Evolutionary conservation across 345 rosid species (phyloP), one percentile per base, ranked within the genome.

Genomic region (Eucalyptus sp.): DNA sequence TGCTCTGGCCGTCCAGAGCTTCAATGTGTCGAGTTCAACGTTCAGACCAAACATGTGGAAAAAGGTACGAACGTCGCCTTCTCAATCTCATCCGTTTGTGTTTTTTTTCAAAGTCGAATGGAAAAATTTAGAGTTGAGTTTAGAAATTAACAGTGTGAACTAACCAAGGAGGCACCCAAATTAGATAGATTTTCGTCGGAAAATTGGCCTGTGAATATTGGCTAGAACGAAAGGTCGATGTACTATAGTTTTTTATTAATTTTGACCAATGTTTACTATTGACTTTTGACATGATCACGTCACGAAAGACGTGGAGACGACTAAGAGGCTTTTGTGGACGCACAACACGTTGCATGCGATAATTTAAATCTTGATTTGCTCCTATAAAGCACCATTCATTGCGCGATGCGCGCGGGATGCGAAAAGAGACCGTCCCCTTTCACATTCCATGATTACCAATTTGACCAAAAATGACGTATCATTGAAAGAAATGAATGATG

Each of bases 41-140:
- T 92, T 94, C 93, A 84, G 89, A 25, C 93, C 95, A 5, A 88
- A 93, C 88, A 68, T 89, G 52, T 96, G 98, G 99, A 94, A 88
- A 89, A 90, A 87, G 99, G 99, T 97, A 62, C 90, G 93, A 50
- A 60, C 18, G 22, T 44, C 56, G 9, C 50, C 27, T 62, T 62
- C 79, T 18, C 84, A 76, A 20, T 76, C 48, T 22, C 48, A 76
- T 41, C 48, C 48, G 29, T 41, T 6, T 11, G 83, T 41, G 84
- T 41, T 41, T 41, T 41, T 68, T 76, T 1, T 17, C 48, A 3
- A 41, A 20, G 48, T 41, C 20, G 29, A 41, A 29, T 20, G 48
- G 48, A 41, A 41, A 71, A 76, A 20, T 76, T 41, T 41, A 18
- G 83, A 10, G 46, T 76, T 1, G 11, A 18, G 46, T 76, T 76